Conservation (phyloP, 306 rosid genomes). For the Vigna mungo region DNA sequence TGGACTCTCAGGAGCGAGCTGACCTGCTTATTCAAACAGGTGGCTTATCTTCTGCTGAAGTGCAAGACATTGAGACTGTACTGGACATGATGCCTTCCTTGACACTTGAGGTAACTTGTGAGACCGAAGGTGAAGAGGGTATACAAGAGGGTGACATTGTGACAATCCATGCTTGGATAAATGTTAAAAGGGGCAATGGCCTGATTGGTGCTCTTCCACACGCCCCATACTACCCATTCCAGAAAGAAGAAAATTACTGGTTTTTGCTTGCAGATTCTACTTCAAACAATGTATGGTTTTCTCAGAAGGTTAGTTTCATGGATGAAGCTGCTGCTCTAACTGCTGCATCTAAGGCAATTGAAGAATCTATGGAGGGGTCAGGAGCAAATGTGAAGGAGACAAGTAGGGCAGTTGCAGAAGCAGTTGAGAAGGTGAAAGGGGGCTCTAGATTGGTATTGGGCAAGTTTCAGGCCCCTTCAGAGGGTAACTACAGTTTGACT, state of each 20-base stretch:
- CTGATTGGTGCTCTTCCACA: slow-evolving; percentile 92
- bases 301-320: slow-evolving; percentile 94
- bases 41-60: slow-evolving; percentile 73
- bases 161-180: slow-evolving; percentile 87
- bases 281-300: slow-evolving; percentile 86
- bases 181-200: slow-evolving; percentile 72
- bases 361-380: slow-evolving; percentile 89
- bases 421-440: slow-evolving; percentile 83
- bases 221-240: slow-evolving; percentile 88
- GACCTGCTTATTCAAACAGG: slow-evolving; percentile 82
- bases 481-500: slow-evolving; percentile 89
- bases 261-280: slow-evolving; percentile 82
- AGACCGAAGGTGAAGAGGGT: slow-evolving; percentile 99
- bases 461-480: slow-evolving; percentile 90
- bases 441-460: slow-evolving; percentile 86
- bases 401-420: slow-evolving; percentile 71
- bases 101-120: slow-evolving; percentile 71
- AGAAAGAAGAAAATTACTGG: slow-evolving; percentile 93
- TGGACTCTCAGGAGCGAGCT: slow-evolving; percentile 78
- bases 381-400: slow-evolving; percentile 84
- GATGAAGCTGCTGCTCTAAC: slow-evolving; percentile 89
- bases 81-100: slow-evolving; percentile 87
- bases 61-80: slow-evolving; percentile 84
- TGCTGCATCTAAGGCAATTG: slow-evolving; percentile 89
- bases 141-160: slow-evolving; percentile 93